Evolutionary conservation across 768 basidiomycete species (phyloP), one percentile per base, ranked within the genome.

Genomic region (Phylloporus sp.): DNA sequence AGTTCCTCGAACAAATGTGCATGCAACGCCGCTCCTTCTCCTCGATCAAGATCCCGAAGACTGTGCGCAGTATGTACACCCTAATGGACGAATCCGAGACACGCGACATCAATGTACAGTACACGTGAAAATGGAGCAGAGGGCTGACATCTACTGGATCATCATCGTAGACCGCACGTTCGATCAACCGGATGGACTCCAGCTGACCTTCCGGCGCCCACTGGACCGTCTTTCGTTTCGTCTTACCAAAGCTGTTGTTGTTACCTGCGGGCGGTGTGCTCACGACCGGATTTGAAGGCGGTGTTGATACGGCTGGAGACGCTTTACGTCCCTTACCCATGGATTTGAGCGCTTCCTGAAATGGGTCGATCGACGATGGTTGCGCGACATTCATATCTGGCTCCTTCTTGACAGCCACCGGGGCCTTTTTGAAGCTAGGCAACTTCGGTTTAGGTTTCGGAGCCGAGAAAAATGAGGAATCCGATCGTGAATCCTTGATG

Each of bases 401-500:
- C 49, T 82, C 84, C 59, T 73, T 76, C 72, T 82, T 80, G 48
- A 59, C 66, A 9, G 69, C 57, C 6, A 70, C 69, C 0, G 81
- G 78, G 11, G 84, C 86, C 69, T 92, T 93, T 73, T 86, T 91
- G 76, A 93, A 93, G 49, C 80, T 89, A 11, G 91, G 91, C 20
- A 93, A 73, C 69, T 87, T 89, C 27, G 86, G 81, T 62, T 91
- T 91, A 18, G 85, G 80, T 65, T 91, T 92, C 6, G 89, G 87
- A 35, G 86, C 85, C 48, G 90, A 91, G 70, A 93, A 93, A 70
- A 93, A 92, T 2, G 88, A 90, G 42, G 85, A 86, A 68, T 92
- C 91, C 12, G 88, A 84, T 72, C 90, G 87, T 16, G 88, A 86
- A 58, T 87, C 88, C 65, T 90, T 89, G 50, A 81, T 76, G 3